Base-by-base conservation (phyloP, 305 asterid genomes). In the Fraxinus platypoda region DNA sequence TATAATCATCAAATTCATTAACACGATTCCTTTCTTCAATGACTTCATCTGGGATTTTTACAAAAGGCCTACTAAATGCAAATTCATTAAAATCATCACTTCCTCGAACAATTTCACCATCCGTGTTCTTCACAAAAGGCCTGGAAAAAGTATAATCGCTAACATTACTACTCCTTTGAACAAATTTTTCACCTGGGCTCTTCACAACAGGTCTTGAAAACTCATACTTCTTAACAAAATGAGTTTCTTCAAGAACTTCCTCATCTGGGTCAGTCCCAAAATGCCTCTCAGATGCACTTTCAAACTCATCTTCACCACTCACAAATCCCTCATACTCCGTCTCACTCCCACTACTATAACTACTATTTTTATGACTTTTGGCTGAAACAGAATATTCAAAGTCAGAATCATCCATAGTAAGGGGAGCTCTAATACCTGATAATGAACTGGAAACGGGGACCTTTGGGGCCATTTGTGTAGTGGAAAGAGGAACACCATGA, bases 341-440 rank as follows among this genome's bases (percentile, higher is more conserved):
- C 80, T 85, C 94, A 80, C 87, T 86, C 43, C 85, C 94, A 88
- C 92, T 88, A 81, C 80, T 81, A 82, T 87, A 89, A 80, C 94
- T 89, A 79, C 85, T 87, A 78, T 81, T 84, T n/a, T 81, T 82
- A 62, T 41, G 84, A 81, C 87, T 87, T 54, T 64, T 84, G 15
- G 90, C 52, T 8, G 87, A 81, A 81, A 46, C 78, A 83, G 94
- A 91, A 83, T 80, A 84, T 46, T 94, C 97, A 81, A 84, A 85
- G 77, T 95, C 98, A 83, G 94, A 89, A 70, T 93, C 97, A 88
- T 95, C 98, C 74, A 85, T 78, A 87, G 98, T 93, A 41, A 93
- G 81, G 80, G 98, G 98, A 87, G 98, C 98, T 92, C 97, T 84
- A 82, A 95, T 95, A 92, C 98, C 98, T 92, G 94, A 49, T n/a